These are phyloP conservation scores for Wallacemonas sp. DNA, from an alignment of 208 protist species.

Conservation along the genomic window DNA sequence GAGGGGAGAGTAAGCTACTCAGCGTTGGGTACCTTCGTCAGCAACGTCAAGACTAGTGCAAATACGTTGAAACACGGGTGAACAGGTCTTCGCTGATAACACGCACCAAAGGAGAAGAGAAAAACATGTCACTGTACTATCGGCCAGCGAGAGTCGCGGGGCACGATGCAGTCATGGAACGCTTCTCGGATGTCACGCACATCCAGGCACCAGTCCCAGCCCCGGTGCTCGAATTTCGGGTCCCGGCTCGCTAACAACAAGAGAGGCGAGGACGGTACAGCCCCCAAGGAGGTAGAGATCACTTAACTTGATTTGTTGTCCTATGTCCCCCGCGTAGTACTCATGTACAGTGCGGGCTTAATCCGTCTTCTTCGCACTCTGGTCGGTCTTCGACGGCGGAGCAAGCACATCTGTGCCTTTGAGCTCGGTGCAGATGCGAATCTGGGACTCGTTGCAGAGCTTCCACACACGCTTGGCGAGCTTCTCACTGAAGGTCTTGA, in stretches of 20 bases:
- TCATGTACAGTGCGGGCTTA: no score
- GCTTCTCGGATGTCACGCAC: no score
- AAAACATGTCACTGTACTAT: not conserved
- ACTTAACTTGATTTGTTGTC: no score
- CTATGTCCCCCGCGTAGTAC: no score
- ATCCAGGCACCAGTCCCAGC: no score
- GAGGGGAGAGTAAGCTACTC: slow-evolving; percentile 1
- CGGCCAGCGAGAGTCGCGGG: not conserved
- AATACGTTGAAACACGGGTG: no score
- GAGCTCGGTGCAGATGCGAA: not conserved
- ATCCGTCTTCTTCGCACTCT: slow-evolving; percentile 6
- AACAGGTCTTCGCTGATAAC: not conserved
- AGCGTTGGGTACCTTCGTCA: no score
- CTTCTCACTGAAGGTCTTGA: slow-evolving; percentile 53
- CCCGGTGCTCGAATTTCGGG: no score
- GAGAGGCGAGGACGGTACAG: not conserved
- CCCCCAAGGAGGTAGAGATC: no score
- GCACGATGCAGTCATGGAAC: no score
- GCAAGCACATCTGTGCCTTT: not conserved
- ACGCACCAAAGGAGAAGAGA: not conserved
- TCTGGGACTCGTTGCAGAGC: not conserved
- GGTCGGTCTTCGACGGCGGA: not conserved
- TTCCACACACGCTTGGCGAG: slow-evolving; percentile 32
- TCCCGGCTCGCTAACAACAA: slow-evolving; percentile 1
- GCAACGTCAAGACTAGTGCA: no score